These are phyloP conservation scores for Blastocystis sp. DNA, from an alignment of 352 stramenopile genomes.

Conservation along the genomic window DNA sequence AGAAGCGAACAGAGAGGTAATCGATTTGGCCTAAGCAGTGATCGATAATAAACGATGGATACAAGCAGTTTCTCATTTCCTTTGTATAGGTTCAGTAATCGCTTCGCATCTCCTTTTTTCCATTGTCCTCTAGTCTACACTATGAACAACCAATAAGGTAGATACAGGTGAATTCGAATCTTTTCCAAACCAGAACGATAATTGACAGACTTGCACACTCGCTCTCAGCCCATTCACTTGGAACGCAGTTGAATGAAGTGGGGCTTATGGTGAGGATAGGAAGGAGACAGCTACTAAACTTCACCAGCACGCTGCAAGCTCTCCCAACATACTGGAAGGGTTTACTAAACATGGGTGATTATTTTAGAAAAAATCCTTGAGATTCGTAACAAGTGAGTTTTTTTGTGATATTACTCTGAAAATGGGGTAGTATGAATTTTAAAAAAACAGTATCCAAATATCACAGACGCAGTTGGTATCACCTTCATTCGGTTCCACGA, in stretches of 20 bases:
- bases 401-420: background rate
- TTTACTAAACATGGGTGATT: constrained; percentile 21
- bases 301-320: background rate
- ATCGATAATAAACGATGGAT: background rate
- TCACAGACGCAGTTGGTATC: background rate
- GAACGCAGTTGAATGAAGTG: background rate
- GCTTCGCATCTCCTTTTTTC: constrained; percentile 15
- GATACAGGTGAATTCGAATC: background rate
- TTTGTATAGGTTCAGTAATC: constrained; percentile 38
- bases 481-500: background rate
- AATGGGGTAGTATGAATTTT: background rate
- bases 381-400: background rate
- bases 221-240: background rate
- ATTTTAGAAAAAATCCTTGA: background rate
- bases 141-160: background rate
- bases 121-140: background rate
- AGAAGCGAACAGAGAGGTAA: constrained; percentile 37
- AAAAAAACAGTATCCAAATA: too few relatives aligned
- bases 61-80: constrained; percentile 35
- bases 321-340: background rate
- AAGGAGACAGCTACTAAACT: background rate
- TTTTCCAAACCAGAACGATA: constrained; percentile 19
- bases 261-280: background rate
- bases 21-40: constrained; percentile 9
- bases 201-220: constrained; percentile 12